A percentile compares a stretch with the other conserved stretches of the same genome.
phyloP scores from a whole-genome alignment of 1,284 basidiomycete genomes.

The Leccinum discolor region DNA sequence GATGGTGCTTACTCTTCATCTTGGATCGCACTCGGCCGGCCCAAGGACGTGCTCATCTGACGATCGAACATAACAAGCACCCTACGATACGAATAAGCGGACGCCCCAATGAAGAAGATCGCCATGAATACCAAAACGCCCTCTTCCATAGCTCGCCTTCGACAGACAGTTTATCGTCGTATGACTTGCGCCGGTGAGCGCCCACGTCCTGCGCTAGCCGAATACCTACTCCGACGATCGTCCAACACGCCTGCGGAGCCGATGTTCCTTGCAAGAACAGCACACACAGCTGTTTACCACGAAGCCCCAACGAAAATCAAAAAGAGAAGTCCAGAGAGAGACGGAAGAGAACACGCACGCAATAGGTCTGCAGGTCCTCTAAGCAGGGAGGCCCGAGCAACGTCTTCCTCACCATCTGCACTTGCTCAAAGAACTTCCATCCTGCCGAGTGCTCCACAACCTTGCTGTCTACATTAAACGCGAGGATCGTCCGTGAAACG shows the following conservation, averaged over 20 bases:
- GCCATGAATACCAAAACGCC: conserved; percentile 67
- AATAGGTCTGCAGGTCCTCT: conserved; percentile 62
- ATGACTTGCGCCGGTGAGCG: conserved; percentile 56
- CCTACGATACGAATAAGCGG: conserved; percentile 38
- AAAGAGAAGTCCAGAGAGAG: neutral
- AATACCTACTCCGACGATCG: conserved; percentile 69
- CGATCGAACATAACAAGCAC: conserved; percentile 66
- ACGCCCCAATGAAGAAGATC: neutral
- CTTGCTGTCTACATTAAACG: conserved; percentile 38
- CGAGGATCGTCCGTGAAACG: conserved; percentile 68
- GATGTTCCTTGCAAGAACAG: conserved; percentile 60
- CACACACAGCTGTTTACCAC: conserved; percentile 39
- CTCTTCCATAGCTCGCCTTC: conserved; percentile 77
- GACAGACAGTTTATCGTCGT: conserved; percentile 37
- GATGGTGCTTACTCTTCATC: conserved; percentile 73
- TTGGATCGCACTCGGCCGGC: conserved; percentile 80
- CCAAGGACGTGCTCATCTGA: conserved; percentile 67
- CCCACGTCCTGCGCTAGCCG: conserved; percentile 70
- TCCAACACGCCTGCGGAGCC: conserved; percentile 73
- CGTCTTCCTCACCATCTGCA: conserved; percentile 49
- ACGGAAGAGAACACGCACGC: conserved; percentile 33
- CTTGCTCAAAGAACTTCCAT: conserved; percentile 76
- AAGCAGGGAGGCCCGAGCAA: conserved; percentile 53
- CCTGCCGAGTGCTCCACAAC: conserved; percentile 55
- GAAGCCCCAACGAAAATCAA: neutral